Evolutionary conservation across 2,329 filamentous ascomycete species (phyloP).

Genomic region (Ceratocystis smalleyi): DNA sequence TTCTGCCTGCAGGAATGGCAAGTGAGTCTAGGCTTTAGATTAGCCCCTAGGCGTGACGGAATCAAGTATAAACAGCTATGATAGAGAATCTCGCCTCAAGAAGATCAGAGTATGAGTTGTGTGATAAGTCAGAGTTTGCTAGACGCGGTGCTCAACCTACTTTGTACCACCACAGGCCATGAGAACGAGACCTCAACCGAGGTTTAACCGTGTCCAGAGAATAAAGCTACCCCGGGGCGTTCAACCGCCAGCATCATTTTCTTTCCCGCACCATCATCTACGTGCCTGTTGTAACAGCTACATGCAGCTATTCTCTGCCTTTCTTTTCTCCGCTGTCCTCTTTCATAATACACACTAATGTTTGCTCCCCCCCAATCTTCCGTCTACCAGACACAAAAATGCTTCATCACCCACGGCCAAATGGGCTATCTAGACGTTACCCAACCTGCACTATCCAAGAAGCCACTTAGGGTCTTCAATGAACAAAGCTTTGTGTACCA

Average conservation of each 20-base stretch:
- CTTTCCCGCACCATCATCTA: not conserved
- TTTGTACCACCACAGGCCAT: not conserved
- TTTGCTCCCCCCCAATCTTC: conserved; percentile 31
- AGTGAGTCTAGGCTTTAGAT: no score
- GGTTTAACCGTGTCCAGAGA: not conserved
- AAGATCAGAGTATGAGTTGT: not conserved
- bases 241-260: not conserved
- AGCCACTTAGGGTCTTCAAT: conserved; percentile 54
- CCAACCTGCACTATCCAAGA: conserved; percentile 54
- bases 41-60: not conserved
- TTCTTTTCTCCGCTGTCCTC: not conserved
- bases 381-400: conserved; percentile 47
- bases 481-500: conserved; percentile 54
- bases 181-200: not conserved
- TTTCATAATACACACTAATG: conserved; percentile 24
- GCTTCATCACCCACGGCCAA: conserved; percentile 54
- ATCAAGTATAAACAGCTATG: not conserved
- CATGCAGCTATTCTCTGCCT: no score
- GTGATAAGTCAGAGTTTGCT: not conserved
- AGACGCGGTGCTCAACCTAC: not conserved
- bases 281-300: not conserved
- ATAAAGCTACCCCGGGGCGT: not conserved
- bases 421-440: conserved; percentile 55
- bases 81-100: not conserved
- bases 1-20: no score